These are phyloP conservation scores for Phytophthora pluvialis DNA, from an alignment of 352 stramenopile species.

Conservation along the genomic window DNA sequence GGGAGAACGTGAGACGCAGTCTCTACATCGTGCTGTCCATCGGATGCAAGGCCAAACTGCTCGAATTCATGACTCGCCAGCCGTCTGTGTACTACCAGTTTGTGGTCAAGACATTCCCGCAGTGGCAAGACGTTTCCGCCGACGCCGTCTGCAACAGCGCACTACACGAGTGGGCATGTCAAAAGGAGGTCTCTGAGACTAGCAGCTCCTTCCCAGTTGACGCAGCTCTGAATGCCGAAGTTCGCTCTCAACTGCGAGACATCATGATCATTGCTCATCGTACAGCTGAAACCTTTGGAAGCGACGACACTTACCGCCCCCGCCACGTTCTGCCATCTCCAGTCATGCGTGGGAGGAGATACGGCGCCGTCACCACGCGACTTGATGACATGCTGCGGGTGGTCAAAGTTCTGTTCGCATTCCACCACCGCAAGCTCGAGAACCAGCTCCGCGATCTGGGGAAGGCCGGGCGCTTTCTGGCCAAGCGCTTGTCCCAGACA, in stretches of 20 bases:
- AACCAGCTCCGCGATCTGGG: constrained; percentile 11
- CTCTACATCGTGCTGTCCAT: constrained; percentile 65
- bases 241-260: constrained; percentile 23
- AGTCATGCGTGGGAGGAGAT: constrained; percentile 25
- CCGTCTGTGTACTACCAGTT: constrained; percentile 58
- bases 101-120: constrained; percentile 49
- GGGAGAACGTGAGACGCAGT: constrained; percentile 58
- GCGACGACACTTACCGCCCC: not conserved
- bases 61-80: constrained; percentile 44
- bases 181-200: constrained; percentile 5
- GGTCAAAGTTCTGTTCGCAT: constrained; percentile 54
- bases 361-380: constrained; percentile 34
- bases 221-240: not conserved
- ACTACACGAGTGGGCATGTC: constrained; percentile 31
- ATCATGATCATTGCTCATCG: constrained; percentile 28
- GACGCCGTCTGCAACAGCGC: constrained; percentile 43
- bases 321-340: constrained; percentile 1
- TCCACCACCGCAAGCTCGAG: constrained; percentile 48
- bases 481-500: constrained; percentile 36
- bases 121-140: constrained; percentile 43
- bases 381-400: constrained; percentile 58
- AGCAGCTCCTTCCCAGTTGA: not conserved
- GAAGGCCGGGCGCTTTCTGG: constrained; percentile 32
- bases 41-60: constrained; percentile 39
- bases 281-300: constrained; percentile 22